Base-by-base conservation (phyloP, 1,284 basidiomycete genomes). In the Chalciporus piperatoides region DNA sequence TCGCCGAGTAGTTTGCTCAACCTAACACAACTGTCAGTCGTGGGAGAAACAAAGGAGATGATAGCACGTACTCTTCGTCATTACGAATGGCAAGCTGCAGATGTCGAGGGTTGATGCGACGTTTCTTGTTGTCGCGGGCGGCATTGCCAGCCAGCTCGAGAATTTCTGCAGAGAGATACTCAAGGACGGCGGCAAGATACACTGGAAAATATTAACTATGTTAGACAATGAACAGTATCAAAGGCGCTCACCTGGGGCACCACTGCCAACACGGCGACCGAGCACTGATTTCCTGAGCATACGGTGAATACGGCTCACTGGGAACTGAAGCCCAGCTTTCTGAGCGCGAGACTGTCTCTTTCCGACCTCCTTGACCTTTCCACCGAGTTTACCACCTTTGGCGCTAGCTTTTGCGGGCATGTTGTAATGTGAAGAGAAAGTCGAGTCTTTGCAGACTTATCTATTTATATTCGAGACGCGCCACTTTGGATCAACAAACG, bases 71-170 rank as follows among this genome's bases (percentile, higher is more conserved):
- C 82, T 90, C 87, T 69, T 91, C 87, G 59, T 90, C 88, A 69
- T 91, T 90, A 58, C 89, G 80, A 72, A 94, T 91, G 58, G 91
- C 91, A 58, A 93, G 81, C 72, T 92, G 90, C 24, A 93, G 72
- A 71, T 93, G 91, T 71, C 90, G 86, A 52, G 91, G 90, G 44
- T 92, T 88, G 69, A 93, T 82, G 81, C 90, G 90, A 55, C 89
- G 86, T 75, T 92, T 84, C 55, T 82, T 83, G 74, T 83, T 82
- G 63, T 81, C 80, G 25, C 79, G 74, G 7, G 75, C 78, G 46
- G 82, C 84, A 66, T 86, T 86, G 55, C 85, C 86, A 41, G 85
- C 86, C 43, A 88, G 72, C 70, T 88, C 86, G 61, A 88, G 80
- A 61, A 88, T 86, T 68, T 88, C 85, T 51, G 86, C 85, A 19